These are phyloP conservation scores for Clarireedia homoeocarpa DNA, from an alignment of 2,329 filamentous ascomycete genomes.

Conservation along the genomic window DNA sequence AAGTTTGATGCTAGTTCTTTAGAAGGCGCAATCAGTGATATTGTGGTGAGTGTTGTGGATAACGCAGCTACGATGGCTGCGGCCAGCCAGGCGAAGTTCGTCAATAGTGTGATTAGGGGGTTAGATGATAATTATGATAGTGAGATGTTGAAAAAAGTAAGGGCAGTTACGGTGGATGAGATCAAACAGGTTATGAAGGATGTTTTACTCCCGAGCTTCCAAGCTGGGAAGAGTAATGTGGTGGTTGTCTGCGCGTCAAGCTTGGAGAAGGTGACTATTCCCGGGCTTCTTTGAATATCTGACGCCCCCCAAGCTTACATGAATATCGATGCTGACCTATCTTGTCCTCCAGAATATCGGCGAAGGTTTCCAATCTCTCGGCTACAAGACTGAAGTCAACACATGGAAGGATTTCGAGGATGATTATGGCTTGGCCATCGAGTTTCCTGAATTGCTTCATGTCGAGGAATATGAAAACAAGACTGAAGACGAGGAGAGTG, in stretches of 20 bases:
- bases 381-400: constrained; percentile 71
- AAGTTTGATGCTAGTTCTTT: constrained; percentile 62
- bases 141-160: constrained; percentile 67
- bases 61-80: constrained; percentile 78
- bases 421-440: constrained; percentile 66
- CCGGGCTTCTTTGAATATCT: neutral
- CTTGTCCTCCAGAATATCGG: constrained; percentile 54
- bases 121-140: constrained; percentile 72
- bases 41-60: constrained; percentile 80
- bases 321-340: neutral
- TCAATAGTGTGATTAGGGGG: constrained; percentile 69
- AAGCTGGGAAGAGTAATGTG: constrained; percentile 71
- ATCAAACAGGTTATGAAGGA: constrained; percentile 67
- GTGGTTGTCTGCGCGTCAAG: constrained; percentile 82
- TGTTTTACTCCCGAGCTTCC: constrained; percentile 72
- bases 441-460: no score
- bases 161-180: constrained; percentile 67
- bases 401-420: constrained; percentile 77
- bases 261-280: constrained; percentile 63
- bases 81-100: constrained; percentile 77
- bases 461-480: no score
- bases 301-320: neutral
- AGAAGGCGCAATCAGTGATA: constrained; percentile 82
- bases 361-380: constrained; percentile 63
- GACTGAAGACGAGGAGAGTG: no score